A percentile compares a stretch with the other conserved stretches of the same genome.
phyloP scores from a whole-genome alignment of 2,329 filamentous ascomycete genomes.

The Pseudogymnoascus sp. region DNA sequence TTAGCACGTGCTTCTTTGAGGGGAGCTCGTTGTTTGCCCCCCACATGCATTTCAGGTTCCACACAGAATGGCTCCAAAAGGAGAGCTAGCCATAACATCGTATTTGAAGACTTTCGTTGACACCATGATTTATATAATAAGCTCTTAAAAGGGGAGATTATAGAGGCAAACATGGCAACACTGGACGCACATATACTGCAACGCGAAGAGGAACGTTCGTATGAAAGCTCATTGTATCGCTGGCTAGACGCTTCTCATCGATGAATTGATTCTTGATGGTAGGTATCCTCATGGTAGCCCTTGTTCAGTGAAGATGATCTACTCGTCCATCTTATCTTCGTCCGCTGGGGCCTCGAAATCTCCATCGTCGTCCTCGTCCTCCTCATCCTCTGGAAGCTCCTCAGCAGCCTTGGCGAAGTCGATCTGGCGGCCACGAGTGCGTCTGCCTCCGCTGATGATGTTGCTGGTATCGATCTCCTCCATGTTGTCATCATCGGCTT shows the following conservation, averaged over 20 bases:
- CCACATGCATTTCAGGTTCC: background rate
- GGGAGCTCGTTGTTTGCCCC: background rate
- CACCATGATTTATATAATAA: background rate
- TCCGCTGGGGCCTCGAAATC: conserved; percentile 54
- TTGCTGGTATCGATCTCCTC: conserved; percentile 87
- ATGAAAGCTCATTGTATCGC: background rate
- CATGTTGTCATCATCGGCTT: conserved; percentile 72
- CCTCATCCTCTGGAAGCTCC: conserved; percentile 65
- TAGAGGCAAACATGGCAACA: background rate
- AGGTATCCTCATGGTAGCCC: background rate
- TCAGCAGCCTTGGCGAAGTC: conserved; percentile 87
- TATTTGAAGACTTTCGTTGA: background rate
- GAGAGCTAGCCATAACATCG: background rate
- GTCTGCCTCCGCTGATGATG: conserved; percentile 69
- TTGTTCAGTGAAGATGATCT: conserved; percentile 9
- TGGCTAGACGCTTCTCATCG: conserved; percentile 5
- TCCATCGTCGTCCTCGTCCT: conserved; percentile 71
- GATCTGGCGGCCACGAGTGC: conserved; percentile 86
- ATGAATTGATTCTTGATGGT: background rate
- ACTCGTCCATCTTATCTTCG: conserved; percentile 62
- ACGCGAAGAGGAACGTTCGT: background rate
- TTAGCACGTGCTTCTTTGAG: background rate
- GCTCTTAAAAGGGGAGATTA: background rate
- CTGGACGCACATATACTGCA: background rate
- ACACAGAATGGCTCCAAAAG: background rate